A percentile compares a stretch with the other conserved stretches of the same genome.
Evolutionary conservation across 176 grass and related monocot species (phyloP).

Genomic region (Pontederia crassipes): DNA sequence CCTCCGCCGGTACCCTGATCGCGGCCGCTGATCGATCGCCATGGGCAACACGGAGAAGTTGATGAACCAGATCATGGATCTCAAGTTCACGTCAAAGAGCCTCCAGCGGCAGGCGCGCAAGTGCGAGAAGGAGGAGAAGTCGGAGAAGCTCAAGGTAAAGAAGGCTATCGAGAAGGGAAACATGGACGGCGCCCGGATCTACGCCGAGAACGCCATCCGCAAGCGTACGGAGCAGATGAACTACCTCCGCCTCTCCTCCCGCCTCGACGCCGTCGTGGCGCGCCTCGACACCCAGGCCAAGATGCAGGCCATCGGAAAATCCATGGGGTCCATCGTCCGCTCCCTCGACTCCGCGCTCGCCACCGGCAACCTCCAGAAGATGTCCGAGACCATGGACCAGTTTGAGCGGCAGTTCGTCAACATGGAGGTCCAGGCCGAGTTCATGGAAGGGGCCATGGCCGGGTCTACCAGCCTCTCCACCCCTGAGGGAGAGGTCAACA

Average conservation of each 20-base stretch:
- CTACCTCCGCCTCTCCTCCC: constrained; percentile 80
- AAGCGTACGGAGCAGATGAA: constrained; percentile 97
- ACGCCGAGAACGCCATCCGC: constrained; percentile 96
- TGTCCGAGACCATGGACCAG: constrained; percentile 94
- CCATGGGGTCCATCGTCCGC: constrained; percentile 77
- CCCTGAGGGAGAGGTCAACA: constrained; percentile 92
- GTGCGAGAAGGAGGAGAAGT: constrained; percentile 98
- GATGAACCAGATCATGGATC: constrained; percentile 96
- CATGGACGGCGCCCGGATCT: constrained; percentile 90
- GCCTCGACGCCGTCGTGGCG: constrained; percentile 87
- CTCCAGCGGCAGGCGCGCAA: constrained; percentile 85
- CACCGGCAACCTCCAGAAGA: constrained; percentile 87
- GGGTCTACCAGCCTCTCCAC: constrained; percentile 84
- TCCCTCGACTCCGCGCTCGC: constrained; percentile 69
- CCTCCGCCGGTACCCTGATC: too few species aligned
- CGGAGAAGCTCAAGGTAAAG: constrained; percentile 96
- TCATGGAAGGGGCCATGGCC: constrained; percentile 93
- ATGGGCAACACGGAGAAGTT: constrained; percentile 98
- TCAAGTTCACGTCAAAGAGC: constrained; percentile 90
- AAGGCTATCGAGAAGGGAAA: constrained; percentile 99
- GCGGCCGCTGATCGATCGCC: neutral
- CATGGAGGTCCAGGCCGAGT: constrained; percentile 99
- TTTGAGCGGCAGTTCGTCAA: constrained; percentile 90
- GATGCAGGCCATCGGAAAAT: constrained; percentile 96
- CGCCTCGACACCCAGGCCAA: constrained; percentile 97